Percentiles rank a stretch among this genome's conserved stretches.
These are phyloP conservation scores for Metschnikowia continentalis DNA, from an alignment of 805 yeast species.

Conservation along the genomic window DNA sequence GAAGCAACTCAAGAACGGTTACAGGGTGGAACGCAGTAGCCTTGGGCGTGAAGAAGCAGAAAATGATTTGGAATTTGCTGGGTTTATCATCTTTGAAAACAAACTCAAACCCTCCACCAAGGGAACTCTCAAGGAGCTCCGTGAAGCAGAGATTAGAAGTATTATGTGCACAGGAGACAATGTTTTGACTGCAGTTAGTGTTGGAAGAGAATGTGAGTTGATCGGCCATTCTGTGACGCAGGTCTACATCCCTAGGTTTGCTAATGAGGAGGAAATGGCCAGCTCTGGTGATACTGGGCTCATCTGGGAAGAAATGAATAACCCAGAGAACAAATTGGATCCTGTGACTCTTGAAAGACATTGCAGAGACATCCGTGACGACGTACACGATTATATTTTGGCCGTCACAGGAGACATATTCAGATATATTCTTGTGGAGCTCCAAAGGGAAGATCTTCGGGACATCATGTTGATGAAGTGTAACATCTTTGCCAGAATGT, in stretches of 20 bases:
- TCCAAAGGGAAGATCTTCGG: constrained; percentile 39
- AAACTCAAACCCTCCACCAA: constrained; percentile 71
- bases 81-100: constrained; percentile 91
- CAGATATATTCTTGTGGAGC: constrained; percentile 62
- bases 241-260: constrained; percentile 54
- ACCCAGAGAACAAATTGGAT: constrained; percentile 56
- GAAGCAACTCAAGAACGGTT: constrained; percentile 35
- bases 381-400: constrained; percentile 46
- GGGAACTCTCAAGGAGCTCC: constrained; percentile 54
- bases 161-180: constrained; percentile 99
- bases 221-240: constrained; percentile 37
- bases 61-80: constrained; percentile 64
- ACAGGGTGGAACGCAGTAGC: constrained; percentile 6
- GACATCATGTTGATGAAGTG: constrained; percentile 65
- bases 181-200: constrained; percentile 89
- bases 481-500: constrained; percentile 90
- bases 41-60: constrained; percentile 66
- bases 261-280: constrained; percentile 26
- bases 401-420: constrained; percentile 95
- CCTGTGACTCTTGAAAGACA: constrained; percentile 55
- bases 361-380: constrained; percentile 19
- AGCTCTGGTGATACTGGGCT: constrained; percentile 35
- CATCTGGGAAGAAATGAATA: constrained; percentile 67
- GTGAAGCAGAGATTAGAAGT: constrained; percentile 70
- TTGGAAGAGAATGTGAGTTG: constrained; percentile 78